phyloP scores from a whole-genome alignment of 169 alveolate species.

The Eimeria maxima region DNA sequence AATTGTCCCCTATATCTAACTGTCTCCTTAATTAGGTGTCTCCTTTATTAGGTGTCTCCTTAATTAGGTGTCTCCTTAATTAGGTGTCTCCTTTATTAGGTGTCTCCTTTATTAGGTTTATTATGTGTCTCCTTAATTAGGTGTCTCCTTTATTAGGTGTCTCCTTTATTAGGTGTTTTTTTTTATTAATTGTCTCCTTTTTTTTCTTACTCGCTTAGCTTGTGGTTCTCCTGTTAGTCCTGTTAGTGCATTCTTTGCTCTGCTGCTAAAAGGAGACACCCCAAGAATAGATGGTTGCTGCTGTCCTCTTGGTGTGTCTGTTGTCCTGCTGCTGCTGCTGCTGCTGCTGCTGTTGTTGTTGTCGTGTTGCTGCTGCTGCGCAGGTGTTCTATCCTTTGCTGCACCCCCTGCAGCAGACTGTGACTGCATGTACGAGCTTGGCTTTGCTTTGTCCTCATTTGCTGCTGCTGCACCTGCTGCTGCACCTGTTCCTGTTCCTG shows the following conservation, averaged over 20 bases:
- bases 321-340: constrained; percentile 14
- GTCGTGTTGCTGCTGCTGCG: constrained; percentile 67
- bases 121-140: constrained; percentile 1
- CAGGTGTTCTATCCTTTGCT: not conserved
- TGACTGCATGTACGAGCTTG: not conserved
- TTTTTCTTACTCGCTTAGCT: not conserved
- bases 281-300: not conserved
- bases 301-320: constrained; percentile 29
- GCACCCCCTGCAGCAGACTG: not conserved
- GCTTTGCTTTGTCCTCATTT: not conserved
- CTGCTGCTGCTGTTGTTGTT: not conserved
- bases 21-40: too few species aligned
- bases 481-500: not conserved
- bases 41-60: too few species aligned
- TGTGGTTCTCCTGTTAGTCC: not conserved
- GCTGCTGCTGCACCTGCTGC: constrained; percentile 37
- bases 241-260: not conserved
- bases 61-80: too few species aligned
- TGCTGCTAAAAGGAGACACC: constrained; percentile 30
- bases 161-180: not conserved
- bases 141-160: not conserved
- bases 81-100: not conserved
- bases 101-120: not conserved
- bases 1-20: not conserved
- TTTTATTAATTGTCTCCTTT: constrained; percentile 4